Percentiles rank a stretch among this genome's conserved stretches.
These are phyloP conservation scores for Colletotrichum sansevieriae DNA, from an alignment of 2,329 filamentous ascomycete genomes.

Conservation along the genomic window DNA sequence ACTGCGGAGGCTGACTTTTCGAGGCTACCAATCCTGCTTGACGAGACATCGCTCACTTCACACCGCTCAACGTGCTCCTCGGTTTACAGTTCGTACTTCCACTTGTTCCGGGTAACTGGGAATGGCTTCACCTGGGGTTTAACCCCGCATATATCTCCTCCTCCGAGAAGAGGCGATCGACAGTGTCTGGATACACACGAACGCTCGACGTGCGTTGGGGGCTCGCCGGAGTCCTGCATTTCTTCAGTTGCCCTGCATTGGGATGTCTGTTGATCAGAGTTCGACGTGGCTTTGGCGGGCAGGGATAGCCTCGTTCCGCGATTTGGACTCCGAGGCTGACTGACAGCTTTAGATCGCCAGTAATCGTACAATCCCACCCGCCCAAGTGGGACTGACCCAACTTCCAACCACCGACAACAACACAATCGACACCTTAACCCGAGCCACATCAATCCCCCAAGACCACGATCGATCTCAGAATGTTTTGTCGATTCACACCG, in stretches of 20 bases:
- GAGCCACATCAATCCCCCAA: background rate
- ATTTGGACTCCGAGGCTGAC: slow-evolving; percentile 40
- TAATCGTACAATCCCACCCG: slow-evolving; percentile 24
- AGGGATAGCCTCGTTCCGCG: slow-evolving; percentile 42
- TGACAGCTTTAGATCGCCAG: slow-evolving; percentile 43
- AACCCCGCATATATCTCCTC: slow-evolving; percentile 22
- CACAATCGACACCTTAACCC: slow-evolving; percentile 5
- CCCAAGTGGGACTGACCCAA: slow-evolving; percentile 37
- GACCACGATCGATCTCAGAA: slow-evolving; percentile 18
- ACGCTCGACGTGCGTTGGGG: slow-evolving; percentile 6
- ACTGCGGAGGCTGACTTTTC: slow-evolving; percentile 5
- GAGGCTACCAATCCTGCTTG: slow-evolving; percentile 25
- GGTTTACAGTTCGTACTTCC: background rate
- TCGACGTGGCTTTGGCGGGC: slow-evolving; percentile 42
- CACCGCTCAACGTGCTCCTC: slow-evolving; percentile 34
- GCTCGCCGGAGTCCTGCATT: slow-evolving; percentile 23
- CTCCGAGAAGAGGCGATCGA: slow-evolving; percentile 30
- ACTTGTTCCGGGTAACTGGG: slow-evolving; percentile 12
- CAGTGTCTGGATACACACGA: slow-evolving; percentile 6
- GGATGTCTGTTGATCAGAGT: slow-evolving; percentile 33
- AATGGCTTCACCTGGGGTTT: slow-evolving; percentile 31
- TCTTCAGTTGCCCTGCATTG: slow-evolving; percentile 34
- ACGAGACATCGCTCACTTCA: slow-evolving; percentile 23
- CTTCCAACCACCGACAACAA: slow-evolving; percentile 28
- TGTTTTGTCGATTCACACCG: slow-evolving; percentile 19